Evolutionary conservation across 805 yeast genomes (phyloP), one percentile per base, ranked within the genome.

Genomic region (Candida loeiensis): DNA sequence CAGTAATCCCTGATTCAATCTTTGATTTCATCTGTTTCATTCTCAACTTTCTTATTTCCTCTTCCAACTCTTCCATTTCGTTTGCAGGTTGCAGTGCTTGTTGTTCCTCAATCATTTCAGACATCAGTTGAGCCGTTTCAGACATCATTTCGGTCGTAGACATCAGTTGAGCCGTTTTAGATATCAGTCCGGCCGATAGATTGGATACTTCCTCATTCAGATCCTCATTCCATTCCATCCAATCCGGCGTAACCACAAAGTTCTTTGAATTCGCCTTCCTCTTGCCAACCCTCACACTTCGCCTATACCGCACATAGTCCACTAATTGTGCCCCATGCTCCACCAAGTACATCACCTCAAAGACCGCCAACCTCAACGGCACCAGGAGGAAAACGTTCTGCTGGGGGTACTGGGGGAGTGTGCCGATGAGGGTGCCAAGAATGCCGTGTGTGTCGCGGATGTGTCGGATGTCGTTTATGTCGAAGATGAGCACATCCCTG

Each of bases 371-470:
- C 51, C 79, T 77, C 37, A 93, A 59, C 0, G 99, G 99, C 2
- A 90, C 61, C 0, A 96, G 95, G 29, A 87, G 65, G 52, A 90
- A 84, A n/a, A 81, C 69, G 53, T 88, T 89, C 54, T 91, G 99
- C 58, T 93, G 99, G 2, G 97, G 93, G n/a, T 90, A 88, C 34
- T 79, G 72, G 0, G 96, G 85, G 21, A 93, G 63, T 0, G 96
- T 85, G 0, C 99, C 99, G 0, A 77, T 64, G 12, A 91, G 66
- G 1, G 82, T 77, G 0, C 99, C 99, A 16, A 80, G 71, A 1
- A 93, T 73, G 11, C 87, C 86, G 13, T 37, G 24, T 31, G 74
- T 61, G 2, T 68, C 66, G 16, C 97, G 67, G 5, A 89, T 66
- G 16, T 40, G 40, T 48, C 73, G 71, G 36, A 85, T 68, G 37